Evolutionary conservation across 371 early-diverging fungal genomes (phyloP), one percentile per base, ranked within the genome.

Genomic region (Mucor mucedo): DNA sequence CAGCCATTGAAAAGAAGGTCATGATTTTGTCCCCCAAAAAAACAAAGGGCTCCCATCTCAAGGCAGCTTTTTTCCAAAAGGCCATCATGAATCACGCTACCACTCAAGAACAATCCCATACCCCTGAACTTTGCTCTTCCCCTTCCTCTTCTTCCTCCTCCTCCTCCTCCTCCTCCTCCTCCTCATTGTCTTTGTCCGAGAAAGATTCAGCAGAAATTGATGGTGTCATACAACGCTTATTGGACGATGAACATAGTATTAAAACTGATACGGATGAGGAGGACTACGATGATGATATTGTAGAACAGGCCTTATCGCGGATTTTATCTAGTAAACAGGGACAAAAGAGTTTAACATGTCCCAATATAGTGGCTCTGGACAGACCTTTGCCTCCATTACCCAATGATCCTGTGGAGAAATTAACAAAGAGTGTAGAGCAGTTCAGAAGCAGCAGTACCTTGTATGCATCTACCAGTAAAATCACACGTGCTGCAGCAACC

Each of bases 371-470:
- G 32, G 29, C 33, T 32, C 11, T 38, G 30, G 47, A 56, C 42
- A 47, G 66, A 21, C 54, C 62, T 21, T 29, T 68, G 29, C 68
- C 62, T 40, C 63, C 68, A 54, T 54, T 68, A 32, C 63, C 68
- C 27, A 21, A 21, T 21, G 21, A 21, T 21, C 21, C 47, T 4
- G 6, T 6, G 35, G 21, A 14, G 7, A 5, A 14, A 21, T 32
- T 42, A 44, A 8, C 44, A 21, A 61, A 53, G 33, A 61, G 50
- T 11, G 40, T 63, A 14, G 63, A 63, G n/a, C 38, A 47, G 29
- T 39, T 38, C 8, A 52, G 32, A 21, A 21, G 21, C 10, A 57
- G 27, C 10, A 58, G 29, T 28, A 32, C 27, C 1, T 52, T 65
- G 35, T 45, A 58, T 13, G 40, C 55, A 11, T 50, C 50, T 10